Conservation (phyloP, 208 protist species). For the Vickermania ingenoplastis region DNA sequence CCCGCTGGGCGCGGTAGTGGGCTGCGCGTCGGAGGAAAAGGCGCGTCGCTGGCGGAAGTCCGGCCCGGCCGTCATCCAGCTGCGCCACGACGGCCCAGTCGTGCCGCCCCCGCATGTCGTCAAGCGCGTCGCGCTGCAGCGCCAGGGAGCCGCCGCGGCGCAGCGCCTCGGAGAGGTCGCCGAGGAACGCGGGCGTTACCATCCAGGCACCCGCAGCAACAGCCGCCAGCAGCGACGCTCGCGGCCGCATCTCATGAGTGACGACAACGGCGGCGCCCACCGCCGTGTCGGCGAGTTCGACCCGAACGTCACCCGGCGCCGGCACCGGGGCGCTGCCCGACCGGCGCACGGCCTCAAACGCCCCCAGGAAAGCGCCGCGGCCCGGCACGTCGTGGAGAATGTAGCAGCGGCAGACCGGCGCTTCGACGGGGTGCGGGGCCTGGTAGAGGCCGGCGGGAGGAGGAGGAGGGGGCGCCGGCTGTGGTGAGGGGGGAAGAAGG, state of each 20-base stretch:
- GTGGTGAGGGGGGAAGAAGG: background rate
- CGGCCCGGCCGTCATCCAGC: no score
- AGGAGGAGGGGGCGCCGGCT: no score
- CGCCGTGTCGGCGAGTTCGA: constrained; percentile 11
- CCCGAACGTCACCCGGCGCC: background rate
- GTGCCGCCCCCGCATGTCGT: no score
- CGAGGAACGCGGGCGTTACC: constrained; percentile 29
- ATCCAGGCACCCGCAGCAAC: constrained; percentile 49
- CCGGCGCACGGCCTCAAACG: constrained; percentile 2
- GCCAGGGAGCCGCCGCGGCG: no score
- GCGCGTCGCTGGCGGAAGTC: background rate
- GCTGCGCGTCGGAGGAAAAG: background rate
- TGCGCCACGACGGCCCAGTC: no score
- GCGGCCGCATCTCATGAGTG: constrained; percentile 45
- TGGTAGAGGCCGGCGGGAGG: no score
- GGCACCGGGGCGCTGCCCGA: background rate
- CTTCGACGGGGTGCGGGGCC: no score
- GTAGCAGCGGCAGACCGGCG: no score
- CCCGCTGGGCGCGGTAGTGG: background rate
- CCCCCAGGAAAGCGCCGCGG: constrained; percentile 12
- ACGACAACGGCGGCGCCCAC: constrained; percentile 47
- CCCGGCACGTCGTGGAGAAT: constrained; percentile 29
- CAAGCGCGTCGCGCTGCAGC: no score
- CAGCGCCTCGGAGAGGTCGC: constrained; percentile 13
- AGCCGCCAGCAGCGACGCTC: constrained; percentile 63